Base-by-base conservation (phyloP, 2,329 filamentous ascomycete genomes). In the Macrophomina pseudophaseolina region DNA sequence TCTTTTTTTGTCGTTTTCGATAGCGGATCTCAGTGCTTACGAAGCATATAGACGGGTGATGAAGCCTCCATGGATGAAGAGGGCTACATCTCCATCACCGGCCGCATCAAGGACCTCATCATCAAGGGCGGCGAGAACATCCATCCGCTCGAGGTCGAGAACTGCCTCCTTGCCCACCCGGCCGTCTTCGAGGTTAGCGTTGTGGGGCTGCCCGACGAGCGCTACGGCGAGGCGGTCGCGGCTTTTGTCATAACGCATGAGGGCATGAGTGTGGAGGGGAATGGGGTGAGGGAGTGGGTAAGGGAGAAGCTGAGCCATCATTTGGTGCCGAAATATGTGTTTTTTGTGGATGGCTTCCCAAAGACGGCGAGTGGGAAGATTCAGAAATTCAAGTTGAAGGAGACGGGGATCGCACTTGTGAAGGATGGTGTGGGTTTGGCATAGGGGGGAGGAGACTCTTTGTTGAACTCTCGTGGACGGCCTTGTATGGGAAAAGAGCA, bases 321-420 rank as follows among this genome's bases (percentile, higher is more conserved):
- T 75, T 77, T 90, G 42, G 92, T 92, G 63, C 94, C 94, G 0
- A 95, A 91, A 79, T 88, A 94, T 75, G 86, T 98, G n/a, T 97
- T 97, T 75, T 97, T 91, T 86, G 84, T 91, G 0, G 85, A 89
- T 0, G 5, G 12, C 3, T 51, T 65, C 38, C 94, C 94, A 23
- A 97, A 97, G 85, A 99, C 95, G 42, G 91, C 93, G 5, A 97
- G 93, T 76, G 94, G 94, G 30, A 99, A 99, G 86, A 94, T 98
- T 66, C 93, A 97, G 81, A 97, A 98, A 81, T 97, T 91, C 76
- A 94, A 90, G 81, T 78, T 98, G 73, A 86, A 87, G 74, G 90
- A 93, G 16, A 81, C 85, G 73, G 94, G 87, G 0, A 74, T 85
- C 46, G 72, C 80, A 70, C 70, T 86, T 64, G 69, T 88, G 54